These are phyloP conservation scores for Hyphopichia khmerensis DNA, from an alignment of 1,139 yeast species.

Conservation along the genomic window DNA sequence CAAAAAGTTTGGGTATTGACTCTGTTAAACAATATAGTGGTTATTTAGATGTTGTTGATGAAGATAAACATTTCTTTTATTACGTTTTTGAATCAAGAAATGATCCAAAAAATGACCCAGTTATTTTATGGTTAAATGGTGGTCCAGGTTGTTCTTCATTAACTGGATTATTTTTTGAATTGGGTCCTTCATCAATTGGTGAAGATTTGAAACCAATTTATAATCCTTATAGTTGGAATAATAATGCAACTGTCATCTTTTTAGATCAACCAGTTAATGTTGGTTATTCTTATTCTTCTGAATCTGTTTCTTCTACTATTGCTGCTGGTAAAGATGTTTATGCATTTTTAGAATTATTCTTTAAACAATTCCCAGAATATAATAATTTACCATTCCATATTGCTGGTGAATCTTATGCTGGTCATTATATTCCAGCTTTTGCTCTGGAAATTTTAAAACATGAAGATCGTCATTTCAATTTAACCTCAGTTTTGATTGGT, in stretches of 20 bases:
- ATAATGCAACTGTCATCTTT: constrained; percentile 44
- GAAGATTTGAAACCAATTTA: constrained; percentile 33
- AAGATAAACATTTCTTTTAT: constrained; percentile 69
- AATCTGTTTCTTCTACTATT: constrained; percentile 66
- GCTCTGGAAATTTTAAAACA: constrained; percentile 85
- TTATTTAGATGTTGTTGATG: constrained; percentile 79
- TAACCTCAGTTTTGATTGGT: constrained; percentile 88
- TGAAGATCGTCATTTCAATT: constrained; percentile 73
- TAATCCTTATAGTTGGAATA: constrained; percentile 45
- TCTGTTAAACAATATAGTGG: constrained; percentile 82
- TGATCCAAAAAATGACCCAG: constrained; percentile 44
- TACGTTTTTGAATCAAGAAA: constrained; percentile 48
- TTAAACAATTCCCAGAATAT: constrained; percentile 87
- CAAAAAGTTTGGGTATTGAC: constrained; percentile 70
- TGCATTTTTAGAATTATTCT: constrained; percentile 87
- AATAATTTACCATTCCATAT: constrained; percentile 76
- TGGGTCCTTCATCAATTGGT: constrained; percentile 42
- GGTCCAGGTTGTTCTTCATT: constrained; percentile 48
- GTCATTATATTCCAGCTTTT: constrained; percentile 94
- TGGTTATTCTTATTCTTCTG: constrained; percentile 80
- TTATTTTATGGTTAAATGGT: constrained; percentile 47
- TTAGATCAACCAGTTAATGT: constrained; percentile 50
- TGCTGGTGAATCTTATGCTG: constrained; percentile 99
- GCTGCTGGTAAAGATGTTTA: constrained; percentile 94
- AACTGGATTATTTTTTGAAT: constrained; percentile 44